Conservation (phyloP, 495 filamentous ascomycete species). For the Penicillium pancosmium region DNA sequence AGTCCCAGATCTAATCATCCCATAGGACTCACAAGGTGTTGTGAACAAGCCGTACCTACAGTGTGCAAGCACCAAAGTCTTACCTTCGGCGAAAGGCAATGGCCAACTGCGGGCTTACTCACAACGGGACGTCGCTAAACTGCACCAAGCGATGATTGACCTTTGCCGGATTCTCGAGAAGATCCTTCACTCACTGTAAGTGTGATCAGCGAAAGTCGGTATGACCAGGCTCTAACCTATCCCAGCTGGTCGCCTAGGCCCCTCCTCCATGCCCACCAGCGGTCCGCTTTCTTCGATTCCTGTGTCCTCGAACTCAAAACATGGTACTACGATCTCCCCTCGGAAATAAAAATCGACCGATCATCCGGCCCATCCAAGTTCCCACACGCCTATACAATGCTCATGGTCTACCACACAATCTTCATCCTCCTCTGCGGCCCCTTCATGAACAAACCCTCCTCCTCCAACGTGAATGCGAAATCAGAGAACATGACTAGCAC, state of each 20-base stretch:
- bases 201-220: neutral
- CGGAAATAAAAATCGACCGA: constrained; percentile 23
- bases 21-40: constrained; percentile 31
- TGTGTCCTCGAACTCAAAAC: constrained; percentile 32
- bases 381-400: constrained; percentile 31
- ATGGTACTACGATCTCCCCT: constrained; percentile 33
- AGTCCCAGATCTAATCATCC: neutral
- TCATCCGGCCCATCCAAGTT: constrained; percentile 19
- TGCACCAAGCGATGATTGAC: constrained; percentile 32
- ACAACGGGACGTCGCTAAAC: constrained; percentile 18
- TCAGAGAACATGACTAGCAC: neutral
- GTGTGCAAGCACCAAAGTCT: constrained; percentile 15
- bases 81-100: constrained; percentile 26
- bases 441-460: constrained; percentile 14
- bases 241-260: constrained; percentile 33
- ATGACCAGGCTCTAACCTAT: neutral
- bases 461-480: neutral
- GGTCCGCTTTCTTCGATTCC: constrained; percentile 28
- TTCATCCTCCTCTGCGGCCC: constrained; percentile 30
- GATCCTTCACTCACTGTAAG: constrained; percentile 31
- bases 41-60: constrained; percentile 30
- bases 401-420: constrained; percentile 35
- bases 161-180: constrained; percentile 33
- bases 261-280: constrained; percentile 19
- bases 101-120: constrained; percentile 22